Conservation (phyloP, 225 moss, liverwort and hornwort species). For the Rhytidiadelphus loreus region DNA sequence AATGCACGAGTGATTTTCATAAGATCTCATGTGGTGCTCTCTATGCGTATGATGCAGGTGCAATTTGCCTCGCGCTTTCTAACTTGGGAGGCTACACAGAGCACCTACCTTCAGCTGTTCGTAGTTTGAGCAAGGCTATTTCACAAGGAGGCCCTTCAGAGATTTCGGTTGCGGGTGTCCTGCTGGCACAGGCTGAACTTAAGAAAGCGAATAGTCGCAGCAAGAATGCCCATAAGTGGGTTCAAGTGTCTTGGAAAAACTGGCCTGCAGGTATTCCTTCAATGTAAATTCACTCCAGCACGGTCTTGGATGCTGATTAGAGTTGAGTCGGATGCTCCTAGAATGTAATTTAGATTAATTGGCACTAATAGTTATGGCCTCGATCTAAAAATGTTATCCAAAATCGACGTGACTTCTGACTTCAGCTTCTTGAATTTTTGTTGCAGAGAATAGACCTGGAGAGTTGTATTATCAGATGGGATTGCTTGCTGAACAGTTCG, state of each 20-base stretch:
- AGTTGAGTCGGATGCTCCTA: not conserved
- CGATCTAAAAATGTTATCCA: not conserved
- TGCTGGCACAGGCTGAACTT: conserved; percentile 58
- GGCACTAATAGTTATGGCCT: not conserved
- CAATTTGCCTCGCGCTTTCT: conserved; percentile 56
- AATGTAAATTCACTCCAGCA: not conserved
- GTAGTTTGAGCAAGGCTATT: conserved; percentile 61
- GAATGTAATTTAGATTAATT: not conserved
- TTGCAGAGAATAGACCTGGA: conserved; percentile 71
- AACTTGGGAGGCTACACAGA: conserved; percentile 49
- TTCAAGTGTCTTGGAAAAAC: conserved; percentile 65
- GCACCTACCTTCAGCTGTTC: conserved; percentile 33
- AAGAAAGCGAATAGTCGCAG: conserved; percentile 29
- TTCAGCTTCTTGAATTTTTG: not conserved
- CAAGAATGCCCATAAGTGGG: conserved; percentile 59
- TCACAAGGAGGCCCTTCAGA: conserved; percentile 29
- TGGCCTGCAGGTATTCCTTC: conserved; percentile 70
- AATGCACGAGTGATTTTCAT: not conserved
- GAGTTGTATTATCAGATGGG: conserved; percentile 93
- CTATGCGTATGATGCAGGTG: conserved; percentile 38
- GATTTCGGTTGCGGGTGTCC: conserved; percentile 51
- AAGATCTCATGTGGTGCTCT: not conserved
- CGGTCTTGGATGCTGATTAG: not conserved
- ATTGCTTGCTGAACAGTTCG: conserved; percentile 56
- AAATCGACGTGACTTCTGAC: not conserved